Evolutionary conservation across 495 filamentous ascomycete species (phyloP), one percentile per base, ranked within the genome.

Genomic region (Podospora sp.): DNA sequence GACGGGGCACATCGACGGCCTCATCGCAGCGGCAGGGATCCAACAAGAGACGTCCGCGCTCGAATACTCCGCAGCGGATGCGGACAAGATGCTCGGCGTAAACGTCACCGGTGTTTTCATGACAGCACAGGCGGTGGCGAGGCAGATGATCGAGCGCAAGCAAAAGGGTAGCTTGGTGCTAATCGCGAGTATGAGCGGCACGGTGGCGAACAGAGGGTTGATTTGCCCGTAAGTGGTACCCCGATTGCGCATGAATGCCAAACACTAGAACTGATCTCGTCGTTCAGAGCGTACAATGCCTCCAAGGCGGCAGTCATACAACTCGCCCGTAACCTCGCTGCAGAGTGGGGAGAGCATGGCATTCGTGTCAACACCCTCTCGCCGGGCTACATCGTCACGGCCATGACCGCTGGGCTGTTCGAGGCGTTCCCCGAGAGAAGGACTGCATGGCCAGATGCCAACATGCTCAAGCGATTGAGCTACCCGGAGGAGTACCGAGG

Each of bases 321-420:
- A 73, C 88, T 97, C 5, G 88, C 82, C 8, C 89, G 91, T 71
- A 94, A 93, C 77, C 85, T 97, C n/a, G 94, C 93, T 6, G 77
- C 86, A 29, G 92, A 96, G 77, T 94, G 94, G 94, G 94, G 94
- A 26, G 73, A 79, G 56, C 85, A 94, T 77, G 90, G 89, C 61
- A 97, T 98, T 76, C 91, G 94, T 3, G 93, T 97, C 67, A 98
- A 98, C 81, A 96, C 93, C 50, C 89, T 97, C 71, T 96, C 92
- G 16, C 94, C 94, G 0, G 94, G 94, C 35, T 98, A 98, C 75
- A 97, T 97, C 69, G 87, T 95, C 61, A 97, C 93, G n/a, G 85
- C 86, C 35, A 96, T 97, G 93, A 92, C 94, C 12, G 88, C 91
- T 73, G 85, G 87, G 55, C 82, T 96, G 33, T 94, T 96, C 70